These are phyloP conservation scores for Diospyros kaki DNA, from an alignment of 148 eudicot species.

Conservation along the genomic window DNA sequence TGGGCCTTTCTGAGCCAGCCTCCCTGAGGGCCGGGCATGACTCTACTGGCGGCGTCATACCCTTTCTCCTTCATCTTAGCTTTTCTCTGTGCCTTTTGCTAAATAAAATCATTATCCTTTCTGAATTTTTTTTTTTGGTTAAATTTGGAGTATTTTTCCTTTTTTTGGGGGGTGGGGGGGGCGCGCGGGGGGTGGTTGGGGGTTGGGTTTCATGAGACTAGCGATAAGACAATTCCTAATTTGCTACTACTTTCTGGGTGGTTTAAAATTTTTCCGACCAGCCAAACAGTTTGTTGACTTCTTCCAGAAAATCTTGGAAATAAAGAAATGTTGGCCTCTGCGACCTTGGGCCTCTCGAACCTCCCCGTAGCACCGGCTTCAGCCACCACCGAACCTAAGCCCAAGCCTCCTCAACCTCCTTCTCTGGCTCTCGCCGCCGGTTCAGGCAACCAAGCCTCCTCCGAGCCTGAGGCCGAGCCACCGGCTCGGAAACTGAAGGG, in stretches of 20 bases:
- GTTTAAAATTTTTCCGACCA: background rate
- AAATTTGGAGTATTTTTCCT: background rate
- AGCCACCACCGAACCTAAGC: constrained; percentile 2
- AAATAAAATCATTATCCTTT: no score
- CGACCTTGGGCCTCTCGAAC: constrained; percentile 22
- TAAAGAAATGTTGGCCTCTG: constrained; percentile 22
- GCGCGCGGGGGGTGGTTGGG: no score
- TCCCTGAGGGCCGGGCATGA: no score
- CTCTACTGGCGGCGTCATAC: no score
- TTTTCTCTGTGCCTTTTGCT: no score
- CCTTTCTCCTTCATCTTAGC: no score
- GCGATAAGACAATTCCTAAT: background rate
- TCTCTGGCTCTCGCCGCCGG: background rate
- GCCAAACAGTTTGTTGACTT: background rate
- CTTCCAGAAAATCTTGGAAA: background rate
- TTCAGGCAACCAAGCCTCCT: background rate
- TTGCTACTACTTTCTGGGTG: background rate
- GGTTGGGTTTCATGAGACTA: background rate
- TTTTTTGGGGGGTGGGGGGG: background rate
- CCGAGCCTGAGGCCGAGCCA: constrained; percentile 21
- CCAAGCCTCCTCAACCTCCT: constrained; percentile 6
- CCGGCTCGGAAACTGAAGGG: constrained; percentile 31
- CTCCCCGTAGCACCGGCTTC: constrained; percentile 15
- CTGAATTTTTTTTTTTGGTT: no score
- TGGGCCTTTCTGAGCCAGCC: no score